A percentile compares a stretch with the other conserved stretches of the same genome.
These are phyloP conservation scores for Nidula microcarpa DNA, from an alignment of 768 basidiomycete genomes.

Conservation along the genomic window DNA sequence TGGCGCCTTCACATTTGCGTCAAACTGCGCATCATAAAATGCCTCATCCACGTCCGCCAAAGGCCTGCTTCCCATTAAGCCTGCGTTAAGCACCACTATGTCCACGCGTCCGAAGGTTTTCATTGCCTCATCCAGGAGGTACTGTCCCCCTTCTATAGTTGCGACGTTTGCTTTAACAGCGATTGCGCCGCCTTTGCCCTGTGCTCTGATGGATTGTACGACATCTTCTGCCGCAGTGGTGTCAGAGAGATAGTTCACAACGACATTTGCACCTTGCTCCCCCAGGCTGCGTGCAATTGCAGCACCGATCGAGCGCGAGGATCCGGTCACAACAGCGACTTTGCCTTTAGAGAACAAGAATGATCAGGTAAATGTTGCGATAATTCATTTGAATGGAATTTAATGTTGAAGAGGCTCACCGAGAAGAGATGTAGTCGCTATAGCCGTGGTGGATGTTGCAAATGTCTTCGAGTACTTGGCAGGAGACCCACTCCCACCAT, in stretches of 20 bases:
- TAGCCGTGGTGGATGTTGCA: conserved; percentile 14
- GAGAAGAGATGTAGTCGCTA: conserved; percentile 21
- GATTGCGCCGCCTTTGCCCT: conserved; percentile 41
- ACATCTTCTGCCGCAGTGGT: conserved; percentile 39
- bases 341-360: conserved; percentile 26
- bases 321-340: conserved; percentile 60
- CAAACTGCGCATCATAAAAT: conserved; percentile 48
- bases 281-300: conserved; percentile 52
- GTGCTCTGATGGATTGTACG: conserved; percentile 41
- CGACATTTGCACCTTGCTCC: conserved; percentile 52
- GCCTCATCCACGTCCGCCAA: conserved; percentile 49
- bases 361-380: background rate
- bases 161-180: conserved; percentile 51
- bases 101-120: conserved; percentile 50
- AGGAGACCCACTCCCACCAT: conserved; percentile 1
- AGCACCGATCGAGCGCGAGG: conserved; percentile 58
- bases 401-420: conserved; percentile 7
- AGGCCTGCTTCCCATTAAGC: conserved; percentile 48
- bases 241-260: conserved; percentile 51
- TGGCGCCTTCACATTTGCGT: conserved; percentile 58
- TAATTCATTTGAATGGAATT: background rate
- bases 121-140: conserved; percentile 44
- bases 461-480: background rate
- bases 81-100: conserved; percentile 58
- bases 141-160: conserved; percentile 41